A percentile compares a stretch with the other conserved stretches of the same genome.
Evolutionary conservation across 441 rosid genomes (phyloP).

Genomic region (Arabidopsis hybrid): DNA sequence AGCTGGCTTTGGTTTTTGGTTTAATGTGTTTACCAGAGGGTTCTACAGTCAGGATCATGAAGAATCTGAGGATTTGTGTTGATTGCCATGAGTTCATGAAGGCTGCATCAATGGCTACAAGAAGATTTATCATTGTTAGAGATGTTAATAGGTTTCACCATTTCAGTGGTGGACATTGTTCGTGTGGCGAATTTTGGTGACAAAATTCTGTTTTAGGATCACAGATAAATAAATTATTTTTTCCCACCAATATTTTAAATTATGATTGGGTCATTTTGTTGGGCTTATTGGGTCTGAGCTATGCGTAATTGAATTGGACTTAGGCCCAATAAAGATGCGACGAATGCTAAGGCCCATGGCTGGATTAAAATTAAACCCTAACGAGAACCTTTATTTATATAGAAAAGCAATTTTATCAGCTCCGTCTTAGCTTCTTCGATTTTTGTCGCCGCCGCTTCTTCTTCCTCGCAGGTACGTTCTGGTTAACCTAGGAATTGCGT

Average conservation of each 20-base stretch:
- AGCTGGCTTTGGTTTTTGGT: constrained; percentile 62
- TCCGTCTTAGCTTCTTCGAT: constrained; percentile 24
- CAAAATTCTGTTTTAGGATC: constrained; percentile 2
- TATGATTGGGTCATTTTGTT: background rate
- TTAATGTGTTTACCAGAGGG: constrained; percentile 51
- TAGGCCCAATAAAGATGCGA: background rate
- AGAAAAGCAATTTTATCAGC: background rate
- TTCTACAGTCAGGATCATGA: constrained; percentile 60
- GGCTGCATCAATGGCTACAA: constrained; percentile 55
- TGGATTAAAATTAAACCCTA: constrained; percentile 38
- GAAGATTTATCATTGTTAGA: constrained; percentile 60
- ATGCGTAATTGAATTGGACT: background rate
- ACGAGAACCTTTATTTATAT: constrained; percentile 30
- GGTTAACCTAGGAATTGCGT: background rate
- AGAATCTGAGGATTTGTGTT: constrained; percentile 67
- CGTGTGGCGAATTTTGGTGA: constrained; percentile 71
- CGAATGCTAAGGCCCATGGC: background rate
- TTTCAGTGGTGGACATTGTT: constrained; percentile 59
- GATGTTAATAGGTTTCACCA: constrained; percentile 69
- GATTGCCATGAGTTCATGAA: constrained; percentile 74
- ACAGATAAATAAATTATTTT: background rate
- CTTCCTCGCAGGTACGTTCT: constrained; percentile 36
- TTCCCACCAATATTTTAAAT: background rate
- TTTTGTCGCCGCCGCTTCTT: constrained; percentile 29
- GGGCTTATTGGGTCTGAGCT: background rate